These are phyloP conservation scores for Fragaria nilgerrensis DNA, from an alignment of 306 rosid species.

Conservation along the genomic window DNA sequence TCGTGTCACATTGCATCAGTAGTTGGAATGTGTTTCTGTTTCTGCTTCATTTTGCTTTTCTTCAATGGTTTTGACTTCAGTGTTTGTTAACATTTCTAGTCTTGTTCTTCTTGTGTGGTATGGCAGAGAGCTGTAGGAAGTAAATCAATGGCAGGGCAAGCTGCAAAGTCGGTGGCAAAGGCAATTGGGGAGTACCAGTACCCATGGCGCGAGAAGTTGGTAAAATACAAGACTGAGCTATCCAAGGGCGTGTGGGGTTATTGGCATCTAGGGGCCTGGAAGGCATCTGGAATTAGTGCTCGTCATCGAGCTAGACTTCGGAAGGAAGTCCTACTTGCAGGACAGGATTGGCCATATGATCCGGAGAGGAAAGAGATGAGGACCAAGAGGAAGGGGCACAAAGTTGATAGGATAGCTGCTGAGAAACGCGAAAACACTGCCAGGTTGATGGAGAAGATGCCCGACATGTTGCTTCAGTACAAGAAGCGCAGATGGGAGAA, in stretches of 20 bases:
- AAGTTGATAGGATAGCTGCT: conserved; percentile 66
- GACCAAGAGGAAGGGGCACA: conserved; percentile 88
- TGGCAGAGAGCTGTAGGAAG: conserved; percentile 23
- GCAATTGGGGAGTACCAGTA: conserved; percentile 61
- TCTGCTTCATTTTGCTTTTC: neutral
- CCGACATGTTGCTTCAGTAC: conserved; percentile 62
- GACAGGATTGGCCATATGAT: conserved; percentile 76
- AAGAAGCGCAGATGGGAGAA: conserved; percentile 90
- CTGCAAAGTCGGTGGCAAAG: conserved; percentile 49
- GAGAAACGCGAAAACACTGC: conserved; percentile 82
- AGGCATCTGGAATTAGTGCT: conserved; percentile 69
- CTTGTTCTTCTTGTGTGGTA: conserved; percentile 19
- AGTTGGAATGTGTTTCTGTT: neutral
- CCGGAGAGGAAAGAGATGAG: conserved; percentile 79
- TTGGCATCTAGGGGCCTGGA: conserved; percentile 95
- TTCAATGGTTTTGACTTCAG: neutral
- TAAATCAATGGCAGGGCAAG: conserved; percentile 60
- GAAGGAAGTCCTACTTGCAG: conserved; percentile 75
- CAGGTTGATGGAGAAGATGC: conserved; percentile 85
- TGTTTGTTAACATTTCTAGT: neutral
- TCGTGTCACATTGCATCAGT: neutral
- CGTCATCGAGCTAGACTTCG: conserved; percentile 68
- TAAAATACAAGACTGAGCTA: conserved; percentile 57
- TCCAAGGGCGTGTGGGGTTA: conserved; percentile 87
- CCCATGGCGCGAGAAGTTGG: conserved; percentile 75